These are phyloP conservation scores for Talaromyces sp. DNA, from an alignment of 2,329 filamentous ascomycete species.

Conservation along the genomic window DNA sequence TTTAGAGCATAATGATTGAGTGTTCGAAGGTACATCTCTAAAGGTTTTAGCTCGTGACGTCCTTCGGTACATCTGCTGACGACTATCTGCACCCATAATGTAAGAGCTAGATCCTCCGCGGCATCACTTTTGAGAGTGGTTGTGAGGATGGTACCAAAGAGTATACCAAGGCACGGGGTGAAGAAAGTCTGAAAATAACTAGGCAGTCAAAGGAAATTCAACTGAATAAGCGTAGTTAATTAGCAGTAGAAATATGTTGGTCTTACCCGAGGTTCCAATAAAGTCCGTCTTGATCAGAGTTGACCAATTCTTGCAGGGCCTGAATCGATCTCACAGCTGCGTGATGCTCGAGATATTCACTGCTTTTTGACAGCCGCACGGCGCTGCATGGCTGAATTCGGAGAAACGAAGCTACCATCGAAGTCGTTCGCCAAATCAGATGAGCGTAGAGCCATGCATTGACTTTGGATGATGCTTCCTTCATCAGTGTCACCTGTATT, in stretches of 20 bases:
- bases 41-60: neutral
- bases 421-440: neutral
- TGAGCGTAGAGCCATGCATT: neutral
- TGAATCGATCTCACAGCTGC: neutral
- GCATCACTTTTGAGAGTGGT: neutral
- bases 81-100: neutral
- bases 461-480: neutral
- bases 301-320: neutral
- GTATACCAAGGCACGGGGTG: neutral
- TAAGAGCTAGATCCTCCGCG: neutral
- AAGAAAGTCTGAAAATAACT: neutral
- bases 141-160: neutral
- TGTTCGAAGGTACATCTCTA: neutral
- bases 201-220: neutral
- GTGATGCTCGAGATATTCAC: neutral
- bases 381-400: neutral
- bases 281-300: neutral
- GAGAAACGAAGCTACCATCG: neutral
- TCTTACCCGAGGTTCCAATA: constrained; percentile 1
- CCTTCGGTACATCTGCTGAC: neutral
- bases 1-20: neutral
- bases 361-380: neutral
- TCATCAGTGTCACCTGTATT: neutral
- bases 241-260: neutral
- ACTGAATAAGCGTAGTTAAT: neutral